Base-by-base conservation (phyloP, 2,329 filamentous ascomycete species). In the Xenoacremonium recifei region DNA sequence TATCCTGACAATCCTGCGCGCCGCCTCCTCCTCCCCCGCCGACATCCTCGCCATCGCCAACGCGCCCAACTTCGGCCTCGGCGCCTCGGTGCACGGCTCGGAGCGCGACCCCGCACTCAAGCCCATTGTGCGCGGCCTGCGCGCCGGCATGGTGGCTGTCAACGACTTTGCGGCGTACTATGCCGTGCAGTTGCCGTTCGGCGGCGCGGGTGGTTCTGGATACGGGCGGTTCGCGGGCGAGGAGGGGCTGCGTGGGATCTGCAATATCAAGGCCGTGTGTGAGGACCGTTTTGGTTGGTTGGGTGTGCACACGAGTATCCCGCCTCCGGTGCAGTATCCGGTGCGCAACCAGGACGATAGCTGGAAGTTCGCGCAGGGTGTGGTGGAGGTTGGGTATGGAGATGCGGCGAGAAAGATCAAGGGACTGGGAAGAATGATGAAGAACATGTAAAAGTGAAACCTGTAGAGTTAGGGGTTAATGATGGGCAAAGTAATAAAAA, bases 111-210 rank as follows among this genome's bases (percentile, higher is more conserved):
- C 73, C 2, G 76, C 80, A 37, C 72, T 96, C 1, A 66, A 76
- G 13, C 70, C 70, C 13, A 80, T 95, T 20, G 81, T 92, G 2
- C 67, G 67, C 16, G 79, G 81, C 18, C 75, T 96, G 38, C 80
- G 85, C 48, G 83, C 87, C 0, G 93, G 93, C 33, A 96, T 96
- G 87, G 88, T 97, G 1, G 83, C 89, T 18, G 80, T 99, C 54
- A 99, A 99, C 63, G 93, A 99, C 69, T 99, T 99, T 60, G 93
- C 85, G 16, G 85, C 83, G 20, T 96, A 84, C 65, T 99, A 99
- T 62, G 89, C 92, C 39, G 91, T 95, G 6, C 90, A 96, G 67
- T 70, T 99, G 29, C 93, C 93, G 1, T 99, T 99, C 66, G 93
- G 93, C 27, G 93, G 91, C 40, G 82, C 88, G n/a, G 82, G 80